These are phyloP conservation scores for Volutella citrinella DNA, from an alignment of 2,329 filamentous ascomycete genomes.

Conservation along the genomic window DNA sequence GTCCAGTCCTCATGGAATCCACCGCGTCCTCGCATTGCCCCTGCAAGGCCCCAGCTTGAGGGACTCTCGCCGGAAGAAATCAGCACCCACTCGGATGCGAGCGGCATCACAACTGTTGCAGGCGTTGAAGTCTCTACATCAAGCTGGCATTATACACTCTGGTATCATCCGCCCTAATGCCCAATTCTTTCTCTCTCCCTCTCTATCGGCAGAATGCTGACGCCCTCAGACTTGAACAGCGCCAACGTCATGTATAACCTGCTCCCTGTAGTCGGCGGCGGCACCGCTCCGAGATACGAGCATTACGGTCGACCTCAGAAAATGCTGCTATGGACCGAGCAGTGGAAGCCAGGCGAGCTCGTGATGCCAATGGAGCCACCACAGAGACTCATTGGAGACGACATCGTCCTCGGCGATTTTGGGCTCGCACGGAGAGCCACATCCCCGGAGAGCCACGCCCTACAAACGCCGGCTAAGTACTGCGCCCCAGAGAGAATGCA, in stretches of 20 bases:
- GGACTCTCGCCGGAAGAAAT: slow-evolving; percentile 1
- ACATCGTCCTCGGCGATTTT: slow-evolving; percentile 10
- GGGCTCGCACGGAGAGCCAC: slow-evolving; percentile 7
- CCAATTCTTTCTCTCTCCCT: too few species aligned
- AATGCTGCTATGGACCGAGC: not conserved
- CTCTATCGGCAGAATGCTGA: too few species aligned
- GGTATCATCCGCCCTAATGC: too few species aligned
- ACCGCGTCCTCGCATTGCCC: not conserved
- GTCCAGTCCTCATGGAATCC: too few species aligned
- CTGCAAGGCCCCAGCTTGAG: not conserved
- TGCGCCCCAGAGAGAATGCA: slow-evolving; percentile 14
- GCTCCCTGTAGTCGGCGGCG: not conserved
- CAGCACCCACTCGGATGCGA: slow-evolving; percentile 7
- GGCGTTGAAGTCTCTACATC: too few species aligned
- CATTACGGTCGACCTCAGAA: slow-evolving; percentile 8
- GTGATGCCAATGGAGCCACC: slow-evolving; percentile 8
- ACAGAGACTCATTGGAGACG: slow-evolving; percentile 5
- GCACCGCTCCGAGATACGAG: slow-evolving; percentile 8
- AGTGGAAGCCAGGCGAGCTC: slow-evolving; percentile 11
- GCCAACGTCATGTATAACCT: slow-evolving; percentile 11
- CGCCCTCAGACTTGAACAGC: slow-evolving; percentile 9
- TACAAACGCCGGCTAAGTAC: slow-evolving; percentile 12
- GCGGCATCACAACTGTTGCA: slow-evolving; percentile 7
- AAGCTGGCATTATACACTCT: too few species aligned
- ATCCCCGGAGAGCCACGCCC: slow-evolving; percentile 1